Percentiles rank a stretch among this genome's conserved stretches.
Conservation (phyloP, 139 green algal species). For the Astrephomene gubernaculifera region DNA sequence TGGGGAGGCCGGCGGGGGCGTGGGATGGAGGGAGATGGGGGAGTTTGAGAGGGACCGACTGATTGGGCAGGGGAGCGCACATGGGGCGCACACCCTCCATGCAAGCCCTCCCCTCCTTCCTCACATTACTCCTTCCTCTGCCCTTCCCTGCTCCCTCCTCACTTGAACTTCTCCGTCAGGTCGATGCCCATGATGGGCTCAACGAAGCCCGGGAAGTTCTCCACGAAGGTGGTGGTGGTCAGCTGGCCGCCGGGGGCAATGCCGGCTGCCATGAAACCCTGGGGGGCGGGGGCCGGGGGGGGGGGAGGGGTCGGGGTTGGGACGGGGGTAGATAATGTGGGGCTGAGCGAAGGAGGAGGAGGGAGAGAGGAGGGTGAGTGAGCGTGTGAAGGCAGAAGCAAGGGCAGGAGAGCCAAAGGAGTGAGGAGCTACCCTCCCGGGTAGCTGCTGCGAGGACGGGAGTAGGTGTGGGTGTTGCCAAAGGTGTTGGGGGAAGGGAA, state of each 20-base stretch:
- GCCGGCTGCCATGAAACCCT: constrained; percentile 80
- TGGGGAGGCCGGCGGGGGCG: neutral
- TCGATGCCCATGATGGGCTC: constrained; percentile 80
- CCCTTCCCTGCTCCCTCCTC: neutral
- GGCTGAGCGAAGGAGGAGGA: neutral
- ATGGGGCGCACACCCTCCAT: neutral
- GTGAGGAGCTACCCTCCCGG: neutral
- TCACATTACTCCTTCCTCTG: too few relatives aligned
- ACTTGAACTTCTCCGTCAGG: constrained; percentile 64
- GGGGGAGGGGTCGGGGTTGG: neutral
- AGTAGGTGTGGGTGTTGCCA: neutral
- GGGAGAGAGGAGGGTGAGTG: neutral
- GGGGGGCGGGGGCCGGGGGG: too few relatives aligned
- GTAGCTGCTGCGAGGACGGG: neutral
- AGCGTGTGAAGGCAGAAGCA: neutral
- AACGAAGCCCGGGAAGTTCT: constrained; percentile 86
- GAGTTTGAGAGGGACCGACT: neutral
- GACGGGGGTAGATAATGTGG: neutral
- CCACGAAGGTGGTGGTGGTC: constrained; percentile 83
- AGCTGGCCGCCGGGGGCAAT: constrained; percentile 82
- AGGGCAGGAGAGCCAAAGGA: neutral
- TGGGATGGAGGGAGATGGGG: neutral
- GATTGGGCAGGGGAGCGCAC: too few relatives aligned
- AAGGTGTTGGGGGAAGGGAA: neutral
- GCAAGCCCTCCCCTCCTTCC: neutral